Base-by-base conservation (phyloP, 805 yeast genomes). In the Sugiyamaella smithiae region DNA sequence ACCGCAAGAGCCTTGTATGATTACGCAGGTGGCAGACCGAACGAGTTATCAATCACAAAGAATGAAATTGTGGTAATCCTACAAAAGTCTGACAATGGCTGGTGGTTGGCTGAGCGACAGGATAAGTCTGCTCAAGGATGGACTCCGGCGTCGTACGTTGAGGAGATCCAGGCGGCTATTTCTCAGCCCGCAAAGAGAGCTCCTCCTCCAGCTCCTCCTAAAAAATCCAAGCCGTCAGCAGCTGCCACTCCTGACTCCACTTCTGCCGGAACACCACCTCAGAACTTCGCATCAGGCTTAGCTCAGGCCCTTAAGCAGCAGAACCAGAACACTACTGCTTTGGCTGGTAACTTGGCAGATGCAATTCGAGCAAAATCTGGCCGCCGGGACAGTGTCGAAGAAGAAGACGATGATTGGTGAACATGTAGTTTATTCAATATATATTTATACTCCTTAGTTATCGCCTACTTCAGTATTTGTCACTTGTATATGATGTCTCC, bases 141-240 rank as follows among this genome's bases (percentile, higher is more conserved):
- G 99, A 91, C 93, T 9, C 99, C 99, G 11, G 84, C 93, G 19
- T 86, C 90, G n/a, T 93, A 90, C 64, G 80, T 91, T 61, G 81
- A 72, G 51, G 66, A 65, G 33, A 52, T 62, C 37, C 51, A 49
- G 43, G 51, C 38, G 12, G 48, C 55, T 11, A 38, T 58, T 3
- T 48, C 59, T 5, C 52, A 58, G 23, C 43, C 48, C 50, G 31
- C 23, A 36, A 58, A 52, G 40, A 57, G 62, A 38, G 62, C 65
- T 36, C 57, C 58, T 20, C 60, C 62, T 12, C 61, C 63, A 2
- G 60, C 62, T 5, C 53, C 60, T 19, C 50, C 62, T 5, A 44
- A 45, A 19, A 40, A 58, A 37, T 50, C 48, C 26, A 60, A 58
- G 22, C 53, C 60, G 5, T 48, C 52, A 43, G 55, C 43, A 29